Evolutionary conservation across 768 basidiomycete genomes (phyloP).

Genomic region (Mycena belliarum): DNA sequence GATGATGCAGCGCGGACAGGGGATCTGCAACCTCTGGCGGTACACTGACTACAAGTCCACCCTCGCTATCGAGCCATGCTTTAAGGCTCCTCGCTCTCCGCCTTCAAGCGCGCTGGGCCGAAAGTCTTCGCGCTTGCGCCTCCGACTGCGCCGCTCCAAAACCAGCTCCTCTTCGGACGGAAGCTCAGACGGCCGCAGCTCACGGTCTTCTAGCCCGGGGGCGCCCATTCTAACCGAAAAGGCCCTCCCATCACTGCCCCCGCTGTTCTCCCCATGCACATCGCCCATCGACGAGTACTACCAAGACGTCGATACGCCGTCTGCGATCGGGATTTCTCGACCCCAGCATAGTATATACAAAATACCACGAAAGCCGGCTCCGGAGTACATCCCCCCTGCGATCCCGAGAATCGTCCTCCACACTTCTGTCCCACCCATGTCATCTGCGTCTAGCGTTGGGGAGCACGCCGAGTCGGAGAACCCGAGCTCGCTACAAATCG

Average conservation of each 20-base stretch:
- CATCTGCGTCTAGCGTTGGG: neutral
- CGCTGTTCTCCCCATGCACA: slow-evolving; percentile 5
- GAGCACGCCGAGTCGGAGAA: neutral
- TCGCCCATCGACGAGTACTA: slow-evolving; percentile 6
- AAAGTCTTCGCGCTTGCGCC: slow-evolving; percentile 6
- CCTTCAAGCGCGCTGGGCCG: neutral
- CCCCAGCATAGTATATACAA: slow-evolving; percentile 1
- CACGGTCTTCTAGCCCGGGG: slow-evolving; percentile 7
- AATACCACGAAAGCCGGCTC: slow-evolving; percentile 14
- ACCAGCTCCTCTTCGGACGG: slow-evolving; percentile 7
- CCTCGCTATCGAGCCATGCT: neutral
- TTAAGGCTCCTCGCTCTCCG: neutral
- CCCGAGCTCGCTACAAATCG: neutral
- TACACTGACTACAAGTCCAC: slow-evolving; percentile 4
- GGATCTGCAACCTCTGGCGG: neutral
- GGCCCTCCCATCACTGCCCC: slow-evolving; percentile 3
- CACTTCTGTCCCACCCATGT: neutral
- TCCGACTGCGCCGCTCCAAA: neutral
- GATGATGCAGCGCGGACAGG: slow-evolving; percentile 4
- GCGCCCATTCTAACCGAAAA: neutral
- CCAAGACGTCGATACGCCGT: neutral
- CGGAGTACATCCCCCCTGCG: neutral
- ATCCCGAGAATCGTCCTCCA: neutral
- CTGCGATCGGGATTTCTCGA: neutral
- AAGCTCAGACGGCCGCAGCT: neutral